Evolutionary conservation across 768 basidiomycete genomes (phyloP), one percentile per base, ranked within the genome.

Genomic region (Boletus reticuloceps): DNA sequence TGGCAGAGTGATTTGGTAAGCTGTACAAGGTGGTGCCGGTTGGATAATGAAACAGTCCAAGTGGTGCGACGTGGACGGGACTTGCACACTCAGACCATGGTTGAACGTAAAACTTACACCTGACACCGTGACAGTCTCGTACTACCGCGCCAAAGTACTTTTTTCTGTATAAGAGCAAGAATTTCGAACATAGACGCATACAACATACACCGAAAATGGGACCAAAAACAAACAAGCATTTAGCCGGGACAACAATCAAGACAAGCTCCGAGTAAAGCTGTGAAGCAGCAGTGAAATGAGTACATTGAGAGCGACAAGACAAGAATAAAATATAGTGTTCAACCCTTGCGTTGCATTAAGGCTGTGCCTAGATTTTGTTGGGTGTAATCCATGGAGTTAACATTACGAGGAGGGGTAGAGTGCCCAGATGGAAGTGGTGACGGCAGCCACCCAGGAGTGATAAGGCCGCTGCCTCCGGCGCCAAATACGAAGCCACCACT

Each of bases 401-500:
- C 53, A 44, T 64, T 58, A 47, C 69, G 64, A 47, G 61, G 50
- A 41, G 77, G 79, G 34, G 75, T 79, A 53, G 74, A 77, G 47
- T 75, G 67, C 4, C 85, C 86, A 17, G 86, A 87, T 36, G 80
- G 79, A 38, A 77, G 60, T 0, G 88, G 85, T 11, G 86, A 83
- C 40, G 76, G 68, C 31, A 84, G 79, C 66, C 84, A 75, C 20
- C 82, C 78, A 1, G 90, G 89, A 10, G 91, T 91, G 62, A 92
- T 92, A 51, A 91, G 73, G 31, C 89, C 91, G 62, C 87, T 91
- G 19, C 90, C 91, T 29, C 89, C 88, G 7, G 86, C 82, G 11
- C 91, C 91, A 61, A 86, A 94, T 20, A 92, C 85, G 68, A 94
- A 93, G 7, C 91, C 91, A 22, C 90, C 91, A 55, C 84, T 88